Evolutionary conservation across 2,329 filamentous ascomycete genomes (phyloP).

Genomic region (Leptoxyphium fumago): DNA sequence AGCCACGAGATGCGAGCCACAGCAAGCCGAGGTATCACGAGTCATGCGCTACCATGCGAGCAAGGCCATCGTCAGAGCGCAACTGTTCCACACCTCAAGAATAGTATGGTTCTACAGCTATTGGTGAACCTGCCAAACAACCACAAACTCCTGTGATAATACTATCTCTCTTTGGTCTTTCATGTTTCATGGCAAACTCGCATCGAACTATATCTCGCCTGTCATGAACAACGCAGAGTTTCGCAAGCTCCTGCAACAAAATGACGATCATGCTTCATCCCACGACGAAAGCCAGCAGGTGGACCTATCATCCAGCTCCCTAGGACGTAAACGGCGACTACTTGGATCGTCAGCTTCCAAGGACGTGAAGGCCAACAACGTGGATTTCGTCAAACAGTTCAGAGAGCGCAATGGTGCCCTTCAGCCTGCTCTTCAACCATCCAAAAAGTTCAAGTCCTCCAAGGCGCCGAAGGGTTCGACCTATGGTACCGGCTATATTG

Average conservation of each 20-base stretch:
- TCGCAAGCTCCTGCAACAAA: slow-evolving; percentile 50
- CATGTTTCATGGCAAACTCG: too few relatives aligned
- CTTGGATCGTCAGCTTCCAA: slow-evolving; percentile 69
- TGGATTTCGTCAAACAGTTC: slow-evolving; percentile 72
- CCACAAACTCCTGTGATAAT: too few relatives aligned
- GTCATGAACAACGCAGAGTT: slow-evolving; percentile 94
- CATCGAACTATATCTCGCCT: too few relatives aligned
- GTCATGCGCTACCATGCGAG: too few relatives aligned
- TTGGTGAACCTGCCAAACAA: too few relatives aligned
- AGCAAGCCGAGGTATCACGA: too few relatives aligned
- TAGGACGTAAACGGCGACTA: slow-evolving; percentile 18
- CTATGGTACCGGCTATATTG: slow-evolving; percentile 66
- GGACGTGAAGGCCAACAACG: slow-evolving; percentile 31
- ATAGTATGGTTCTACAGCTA: too few relatives aligned
- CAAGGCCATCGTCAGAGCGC: too few relatives aligned
- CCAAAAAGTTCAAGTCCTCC: slow-evolving; percentile 60
- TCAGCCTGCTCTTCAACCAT: slow-evolving; percentile 34
- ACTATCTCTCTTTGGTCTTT: too few relatives aligned
- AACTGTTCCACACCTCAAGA: too few relatives aligned
- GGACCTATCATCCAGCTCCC: slow-evolving; percentile 19
- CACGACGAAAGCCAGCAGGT: slow-evolving; percentile 19
- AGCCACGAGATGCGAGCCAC: too few relatives aligned
- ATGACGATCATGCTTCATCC: slow-evolving; percentile 37
- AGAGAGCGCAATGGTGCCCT: slow-evolving; percentile 49
- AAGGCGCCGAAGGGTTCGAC: slow-evolving; percentile 71